Percentiles rank a stretch among this genome's conserved stretches.
phyloP scores from a whole-genome alignment of 192 early-diverging fungal species.

The Podochytrium sp. region DNA sequence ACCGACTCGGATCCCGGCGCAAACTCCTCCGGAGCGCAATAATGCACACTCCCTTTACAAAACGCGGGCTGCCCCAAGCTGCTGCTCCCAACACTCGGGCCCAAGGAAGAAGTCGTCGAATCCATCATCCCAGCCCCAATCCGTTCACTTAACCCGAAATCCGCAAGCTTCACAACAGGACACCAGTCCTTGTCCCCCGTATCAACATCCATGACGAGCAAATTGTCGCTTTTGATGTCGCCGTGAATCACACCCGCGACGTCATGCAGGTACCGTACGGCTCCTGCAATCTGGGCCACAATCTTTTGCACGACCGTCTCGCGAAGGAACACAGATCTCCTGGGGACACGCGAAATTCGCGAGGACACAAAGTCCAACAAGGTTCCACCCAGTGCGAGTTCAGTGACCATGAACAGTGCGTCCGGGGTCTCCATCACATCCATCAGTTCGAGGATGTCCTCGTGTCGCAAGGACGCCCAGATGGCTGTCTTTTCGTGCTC shows the following conservation, averaged over 20 bases:
- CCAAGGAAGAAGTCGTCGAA: conserved; percentile 53
- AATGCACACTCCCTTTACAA: conserved; percentile 66
- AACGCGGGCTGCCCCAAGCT: background rate
- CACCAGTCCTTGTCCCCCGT: background rate
- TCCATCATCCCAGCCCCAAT: conserved; percentile 79
- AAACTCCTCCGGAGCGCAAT: conserved; percentile 76
- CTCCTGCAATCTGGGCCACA: conserved; percentile 76
- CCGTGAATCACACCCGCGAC: conserved; percentile 77
- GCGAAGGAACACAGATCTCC: background rate
- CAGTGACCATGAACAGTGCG: conserved; percentile 71
- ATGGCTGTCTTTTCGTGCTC: conserved; percentile 67
- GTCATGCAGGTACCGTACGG: conserved; percentile 79
- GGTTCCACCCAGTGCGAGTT: conserved; percentile 67
- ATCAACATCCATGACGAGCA: conserved; percentile 60
- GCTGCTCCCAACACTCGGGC: background rate
- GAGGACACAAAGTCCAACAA: conserved; percentile 62
- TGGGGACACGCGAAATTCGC: too few species aligned
- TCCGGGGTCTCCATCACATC: conserved; percentile 70
- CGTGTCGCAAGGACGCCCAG: conserved; percentile 70
- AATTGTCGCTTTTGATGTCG: conserved; percentile 93
- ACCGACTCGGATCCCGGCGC: conserved; percentile 11
- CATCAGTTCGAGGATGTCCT: conserved; percentile 65
- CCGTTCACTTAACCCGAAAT: conserved; percentile 71
- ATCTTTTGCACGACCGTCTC: conserved; percentile 58
- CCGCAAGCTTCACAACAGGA: conserved; percentile 70